Conservation (phyloP, 2,329 filamentous ascomycete species). For the Fusarium drepaniforme region DNA sequence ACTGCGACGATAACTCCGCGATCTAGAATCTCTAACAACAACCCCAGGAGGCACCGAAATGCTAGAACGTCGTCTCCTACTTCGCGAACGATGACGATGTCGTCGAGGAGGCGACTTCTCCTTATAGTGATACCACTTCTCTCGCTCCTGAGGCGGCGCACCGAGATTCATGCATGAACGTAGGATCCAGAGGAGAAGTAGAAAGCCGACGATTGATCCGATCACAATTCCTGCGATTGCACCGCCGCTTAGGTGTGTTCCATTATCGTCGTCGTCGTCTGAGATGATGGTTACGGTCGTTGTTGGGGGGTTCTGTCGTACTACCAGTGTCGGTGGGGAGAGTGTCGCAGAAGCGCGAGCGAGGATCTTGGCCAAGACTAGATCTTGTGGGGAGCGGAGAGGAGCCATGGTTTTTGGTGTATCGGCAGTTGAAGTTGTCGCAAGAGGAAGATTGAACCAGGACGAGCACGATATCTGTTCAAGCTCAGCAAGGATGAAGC, state of each 20-base stretch:
- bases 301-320: conserved; percentile 31
- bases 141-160: conserved; percentile 48
- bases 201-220: conserved; percentile 59
- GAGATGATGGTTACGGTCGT: conserved; percentile 50
- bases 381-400: conserved; percentile 22
- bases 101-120: conserved; percentile 35
- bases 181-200: conserved; percentile 61
- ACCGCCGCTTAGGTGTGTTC: conserved; percentile 55
- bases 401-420: conserved; percentile 27
- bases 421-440: not conserved
- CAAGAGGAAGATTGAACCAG: not conserved
- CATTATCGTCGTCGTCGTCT: conserved; percentile 23
- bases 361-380: conserved; percentile 27
- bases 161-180: conserved; percentile 58
- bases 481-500: not conserved
- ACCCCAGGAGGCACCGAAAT: conserved; percentile 42
- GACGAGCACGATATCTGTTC: conserved; percentile 4
- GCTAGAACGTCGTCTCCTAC: conserved; percentile 39
- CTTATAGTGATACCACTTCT: conserved; percentile 50
- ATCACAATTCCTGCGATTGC: conserved; percentile 66
- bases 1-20: conserved; percentile 32
- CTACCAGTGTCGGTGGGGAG: conserved; percentile 29
- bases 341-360: conserved; percentile 27
- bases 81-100: conserved; percentile 41
- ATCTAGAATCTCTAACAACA: conserved; percentile 34